Base-by-base conservation (phyloP, 805 yeast genomes). In the Kurtzmaniella cleridarum region DNA sequence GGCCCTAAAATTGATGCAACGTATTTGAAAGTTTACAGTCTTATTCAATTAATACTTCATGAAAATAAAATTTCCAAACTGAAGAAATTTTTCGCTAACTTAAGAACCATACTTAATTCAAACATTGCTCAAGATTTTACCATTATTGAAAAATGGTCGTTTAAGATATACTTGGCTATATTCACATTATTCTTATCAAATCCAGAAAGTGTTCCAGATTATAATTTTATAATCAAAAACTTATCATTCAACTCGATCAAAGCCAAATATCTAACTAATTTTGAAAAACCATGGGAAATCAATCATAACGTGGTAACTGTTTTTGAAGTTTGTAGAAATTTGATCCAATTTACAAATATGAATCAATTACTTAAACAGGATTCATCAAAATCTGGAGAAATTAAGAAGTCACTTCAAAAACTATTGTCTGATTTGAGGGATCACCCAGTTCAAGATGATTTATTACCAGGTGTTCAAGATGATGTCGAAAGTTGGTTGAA, bases 21-120 rank as follows among this genome's bases (percentile, higher is more conserved):
- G 11, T 66, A 67, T 51, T 51, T 75, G 16, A 57, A 59, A 34
- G 48, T 69, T 16, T 54, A 63, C 38, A 50, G 64, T 27, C 47
- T 72, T 15, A 61, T 59, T 42, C 73, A 74, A 44, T 48, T 73
- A 9, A 49, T 75, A 3, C 41, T 75, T 11, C 61, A 60, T 37
- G 61, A 54, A 31, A 60, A 55, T 7, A 50, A 59, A 3, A 53
- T 59, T 7, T 51, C 49, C 27, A 48, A 51, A 30, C 47, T 51
- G 41, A 50, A 52, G 32, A 54, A 48, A 5, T 54, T 51, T 14
- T 39, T 62, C 27, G 51, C 52, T 38, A 16, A 42, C 3, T 53
- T 51, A 40, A 63, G 62, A 37, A 60, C 54, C 41, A 40, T 57
- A 18, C 18, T 59, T 20, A 44, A 55, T 12, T 49, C 41, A 17